Evolutionary conservation across 2,329 filamentous ascomycete species (phyloP).

Genomic region (Colletotrichum sublineola): DNA sequence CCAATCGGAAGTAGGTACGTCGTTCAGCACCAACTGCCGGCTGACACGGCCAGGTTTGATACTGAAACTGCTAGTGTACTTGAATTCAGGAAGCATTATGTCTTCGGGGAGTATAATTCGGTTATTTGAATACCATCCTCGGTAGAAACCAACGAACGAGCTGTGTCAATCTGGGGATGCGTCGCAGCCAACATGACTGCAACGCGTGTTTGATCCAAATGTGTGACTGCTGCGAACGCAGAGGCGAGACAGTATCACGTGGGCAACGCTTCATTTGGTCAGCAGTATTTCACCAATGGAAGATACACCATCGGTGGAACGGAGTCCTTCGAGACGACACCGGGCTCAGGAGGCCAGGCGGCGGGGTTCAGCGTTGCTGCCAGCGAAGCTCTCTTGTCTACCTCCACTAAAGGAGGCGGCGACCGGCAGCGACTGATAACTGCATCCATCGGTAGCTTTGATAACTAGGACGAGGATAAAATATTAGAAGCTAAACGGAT

Average conservation of each 20-base stretch:
- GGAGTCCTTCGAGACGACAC: conserved; percentile 25
- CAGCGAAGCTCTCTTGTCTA: conserved; percentile 35
- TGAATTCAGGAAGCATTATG: conserved; percentile 57
- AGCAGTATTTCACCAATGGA: conserved; percentile 31
- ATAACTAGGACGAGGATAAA: neutral
- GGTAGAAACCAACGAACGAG: neutral
- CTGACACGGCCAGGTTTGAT: conserved; percentile 52
- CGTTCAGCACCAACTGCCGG: neutral
- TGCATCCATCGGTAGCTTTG: neutral
- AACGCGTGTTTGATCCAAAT: conserved; percentile 11
- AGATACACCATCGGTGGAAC: conserved; percentile 23
- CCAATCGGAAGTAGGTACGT: neutral
- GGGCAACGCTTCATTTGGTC: conserved; percentile 19
- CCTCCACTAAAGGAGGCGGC: conserved; percentile 5
- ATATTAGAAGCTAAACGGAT: neutral
- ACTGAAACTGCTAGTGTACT: conserved; percentile 56
- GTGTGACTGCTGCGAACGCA: conserved; percentile 27
- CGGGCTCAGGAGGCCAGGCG: conserved; percentile 1
- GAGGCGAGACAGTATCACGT: conserved; percentile 33
- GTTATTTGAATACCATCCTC: conserved; percentile 47
- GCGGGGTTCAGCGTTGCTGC: conserved; percentile 43
- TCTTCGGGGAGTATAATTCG: conserved; percentile 65
- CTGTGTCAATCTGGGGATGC: neutral
- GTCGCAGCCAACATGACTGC: neutral
- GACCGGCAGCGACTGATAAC: neutral